Evolutionary conservation across 371 early-diverging fungal species (phyloP).

Genomic region (Smittium mucronatum): DNA sequence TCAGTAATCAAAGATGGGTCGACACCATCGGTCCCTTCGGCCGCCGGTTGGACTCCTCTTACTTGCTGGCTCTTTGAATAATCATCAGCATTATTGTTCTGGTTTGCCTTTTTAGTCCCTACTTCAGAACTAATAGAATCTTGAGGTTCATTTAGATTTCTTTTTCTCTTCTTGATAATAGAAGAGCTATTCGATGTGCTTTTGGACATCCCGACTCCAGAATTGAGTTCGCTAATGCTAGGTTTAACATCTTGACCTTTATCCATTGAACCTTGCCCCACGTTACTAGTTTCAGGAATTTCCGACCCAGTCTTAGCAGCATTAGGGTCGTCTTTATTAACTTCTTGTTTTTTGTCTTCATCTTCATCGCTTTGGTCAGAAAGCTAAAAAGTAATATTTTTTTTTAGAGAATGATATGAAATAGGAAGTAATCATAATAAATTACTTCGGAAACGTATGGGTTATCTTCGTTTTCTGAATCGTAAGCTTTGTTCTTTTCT

Average conservation of each 20-base stretch:
- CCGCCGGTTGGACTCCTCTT: slow-evolving; percentile 13
- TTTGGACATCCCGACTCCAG: background rate
- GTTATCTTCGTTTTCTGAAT: slow-evolving; percentile 56
- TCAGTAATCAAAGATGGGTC: slow-evolving; percentile 43
- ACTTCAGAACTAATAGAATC: background rate
- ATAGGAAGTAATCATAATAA: background rate
- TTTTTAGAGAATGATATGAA: background rate
- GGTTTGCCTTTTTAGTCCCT: background rate
- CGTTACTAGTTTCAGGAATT: background rate
- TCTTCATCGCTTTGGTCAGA: slow-evolving; percentile 13
- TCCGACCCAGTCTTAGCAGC: background rate
- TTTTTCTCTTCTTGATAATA: background rate
- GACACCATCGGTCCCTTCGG: too few relatives aligned
- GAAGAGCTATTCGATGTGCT: background rate
- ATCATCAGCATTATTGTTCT: background rate
- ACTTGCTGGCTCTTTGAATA: slow-evolving; percentile 12
- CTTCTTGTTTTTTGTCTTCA: slow-evolving; percentile 8
- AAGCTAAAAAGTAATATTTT: background rate
- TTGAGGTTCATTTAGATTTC: background rate
- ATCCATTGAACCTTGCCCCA: background rate
- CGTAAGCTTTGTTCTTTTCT: slow-evolving; percentile 57
- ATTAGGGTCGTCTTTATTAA: background rate
- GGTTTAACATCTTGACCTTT: background rate
- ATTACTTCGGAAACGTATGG: slow-evolving; percentile 45
- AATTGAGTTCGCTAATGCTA: background rate